These are phyloP conservation scores for Escallonia rubra DNA, from an alignment of 129 eudicot species.

Conservation along the genomic window DNA sequence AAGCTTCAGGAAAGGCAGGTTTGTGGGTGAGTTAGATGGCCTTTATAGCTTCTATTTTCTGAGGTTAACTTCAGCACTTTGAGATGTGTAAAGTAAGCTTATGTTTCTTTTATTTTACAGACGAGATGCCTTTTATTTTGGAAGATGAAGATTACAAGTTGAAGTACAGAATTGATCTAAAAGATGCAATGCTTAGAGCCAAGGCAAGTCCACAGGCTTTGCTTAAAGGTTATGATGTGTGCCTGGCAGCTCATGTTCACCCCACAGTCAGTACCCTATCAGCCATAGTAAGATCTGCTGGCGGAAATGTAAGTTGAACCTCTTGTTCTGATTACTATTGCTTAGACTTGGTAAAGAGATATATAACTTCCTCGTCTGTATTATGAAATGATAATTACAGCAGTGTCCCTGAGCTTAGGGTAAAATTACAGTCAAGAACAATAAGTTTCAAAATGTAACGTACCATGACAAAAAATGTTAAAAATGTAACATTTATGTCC, in stretches of 20 bases:
- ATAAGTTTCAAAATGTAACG: too few species aligned
- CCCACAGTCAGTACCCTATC: constrained; percentile 65
- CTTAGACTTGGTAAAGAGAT: too few species aligned
- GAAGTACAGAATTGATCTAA: constrained; percentile 55
- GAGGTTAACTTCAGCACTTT: too few species aligned
- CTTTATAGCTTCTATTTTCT: too few species aligned
- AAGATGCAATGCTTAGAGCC: constrained; percentile 55
- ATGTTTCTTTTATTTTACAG: constrained; percentile 29
- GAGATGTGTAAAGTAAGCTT: not conserved
- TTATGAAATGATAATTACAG: too few species aligned
- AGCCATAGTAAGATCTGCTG: constrained; percentile 70
- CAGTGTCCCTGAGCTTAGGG: too few species aligned
- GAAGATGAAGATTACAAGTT: constrained; percentile 59
- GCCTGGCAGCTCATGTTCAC: constrained; percentile 63
- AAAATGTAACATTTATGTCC: too few species aligned
- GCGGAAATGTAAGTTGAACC: constrained; percentile 68
- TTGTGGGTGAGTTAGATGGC: too few species aligned
- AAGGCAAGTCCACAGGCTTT: constrained; percentile 48
- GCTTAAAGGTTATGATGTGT: constrained; percentile 67
- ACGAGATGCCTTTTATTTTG: constrained; percentile 66
- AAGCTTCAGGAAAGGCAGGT: too few species aligned
- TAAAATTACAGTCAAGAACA: too few species aligned
- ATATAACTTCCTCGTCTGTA: too few species aligned
- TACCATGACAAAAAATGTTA: too few species aligned
- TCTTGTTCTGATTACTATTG: not conserved